Evolutionary conservation across 2,329 filamentous ascomycete genomes (phyloP).

Genomic region (Volutella citrinella): DNA sequence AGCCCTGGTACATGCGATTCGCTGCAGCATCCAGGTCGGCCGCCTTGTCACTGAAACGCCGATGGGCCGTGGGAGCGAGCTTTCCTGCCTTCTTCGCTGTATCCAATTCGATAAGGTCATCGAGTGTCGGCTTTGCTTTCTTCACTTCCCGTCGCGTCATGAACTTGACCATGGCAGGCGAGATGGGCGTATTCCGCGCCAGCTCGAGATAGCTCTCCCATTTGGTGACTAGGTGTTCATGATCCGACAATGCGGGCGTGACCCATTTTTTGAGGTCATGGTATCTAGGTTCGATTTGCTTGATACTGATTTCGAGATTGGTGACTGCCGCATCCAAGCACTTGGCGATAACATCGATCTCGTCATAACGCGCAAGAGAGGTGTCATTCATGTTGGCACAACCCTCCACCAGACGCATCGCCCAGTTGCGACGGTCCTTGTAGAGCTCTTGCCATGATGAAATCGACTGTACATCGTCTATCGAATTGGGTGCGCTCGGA

Average conservation of each 20-base stretch:
- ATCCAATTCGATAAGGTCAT: conserved; percentile 73
- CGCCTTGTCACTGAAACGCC: conserved; percentile 58
- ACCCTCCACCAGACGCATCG: conserved; percentile 64
- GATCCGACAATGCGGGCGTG: conserved; percentile 63
- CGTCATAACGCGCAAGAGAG: conserved; percentile 64
- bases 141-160: conserved; percentile 51
- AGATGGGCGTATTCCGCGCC: conserved; percentile 62
- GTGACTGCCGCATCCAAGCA: conserved; percentile 81
- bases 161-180: conserved; percentile 62
- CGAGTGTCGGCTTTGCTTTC: conserved; percentile 57
- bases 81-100: conserved; percentile 70
- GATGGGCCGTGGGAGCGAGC: conserved; percentile 55
- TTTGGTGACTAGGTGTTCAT: conserved; percentile 58
- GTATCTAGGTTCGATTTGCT: conserved; percentile 68
- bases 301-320: conserved; percentile 76
- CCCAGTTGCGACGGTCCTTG: conserved; percentile 77
- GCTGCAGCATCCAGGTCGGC: conserved; percentile 60
- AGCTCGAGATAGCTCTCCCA: conserved; percentile 69
- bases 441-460: conserved; percentile 88
- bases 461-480: conserved; percentile 75
- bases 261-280: conserved; percentile 70
- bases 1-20: conserved; percentile 57
- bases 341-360: conserved; percentile 73
- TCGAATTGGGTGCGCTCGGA: conserved; percentile 74
- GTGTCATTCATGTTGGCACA: conserved; percentile 63